Conservation (phyloP, 1,284 basidiomycete species). For the Volvariella volvacea region DNA sequence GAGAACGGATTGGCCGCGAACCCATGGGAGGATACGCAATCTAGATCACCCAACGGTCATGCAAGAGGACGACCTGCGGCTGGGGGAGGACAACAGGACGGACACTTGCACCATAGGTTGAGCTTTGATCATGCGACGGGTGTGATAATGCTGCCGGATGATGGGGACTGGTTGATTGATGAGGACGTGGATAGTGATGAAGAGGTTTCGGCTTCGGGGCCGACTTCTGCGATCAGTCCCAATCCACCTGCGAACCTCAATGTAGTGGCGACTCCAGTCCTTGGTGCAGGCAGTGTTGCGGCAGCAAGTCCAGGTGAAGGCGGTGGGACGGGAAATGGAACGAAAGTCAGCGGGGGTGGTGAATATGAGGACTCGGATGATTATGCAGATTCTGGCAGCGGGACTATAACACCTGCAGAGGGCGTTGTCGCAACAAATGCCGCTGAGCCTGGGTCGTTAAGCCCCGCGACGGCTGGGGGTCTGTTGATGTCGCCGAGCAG, state of each 20-base stretch:
- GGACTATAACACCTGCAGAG: no score
- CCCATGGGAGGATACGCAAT: slow-evolving; percentile 45
- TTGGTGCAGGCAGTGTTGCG: slow-evolving; percentile 18
- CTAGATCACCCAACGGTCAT: not conserved
- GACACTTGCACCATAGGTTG: slow-evolving; percentile 45
- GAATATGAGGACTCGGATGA: slow-evolving; percentile 10
- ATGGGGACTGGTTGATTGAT: slow-evolving; percentile 63
- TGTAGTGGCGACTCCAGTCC: slow-evolving; percentile 11
- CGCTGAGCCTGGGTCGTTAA: no score
- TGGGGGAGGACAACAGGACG: slow-evolving; percentile 6
- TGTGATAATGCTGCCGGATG: slow-evolving; percentile 78
- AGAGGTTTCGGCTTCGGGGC: slow-evolving; percentile 9
- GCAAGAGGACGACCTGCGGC: no score
- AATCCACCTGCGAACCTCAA: not conserved
- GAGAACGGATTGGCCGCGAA: not conserved
- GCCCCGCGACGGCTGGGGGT: no score
- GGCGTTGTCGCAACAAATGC: no score
- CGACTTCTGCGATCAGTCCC: not conserved
- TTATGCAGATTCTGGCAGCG: slow-evolving; percentile 12
- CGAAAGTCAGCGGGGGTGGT: slow-evolving; percentile 7
- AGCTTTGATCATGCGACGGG: slow-evolving; percentile 78
- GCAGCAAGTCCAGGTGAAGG: slow-evolving; percentile 21
- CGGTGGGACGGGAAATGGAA: slow-evolving; percentile 14
- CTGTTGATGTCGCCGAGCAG: slow-evolving; percentile 15
- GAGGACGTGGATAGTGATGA: slow-evolving; percentile 33